These are phyloP conservation scores for Cruciata laevipes DNA, from an alignment of 257 asterid species.

Conservation along the genomic window DNA sequence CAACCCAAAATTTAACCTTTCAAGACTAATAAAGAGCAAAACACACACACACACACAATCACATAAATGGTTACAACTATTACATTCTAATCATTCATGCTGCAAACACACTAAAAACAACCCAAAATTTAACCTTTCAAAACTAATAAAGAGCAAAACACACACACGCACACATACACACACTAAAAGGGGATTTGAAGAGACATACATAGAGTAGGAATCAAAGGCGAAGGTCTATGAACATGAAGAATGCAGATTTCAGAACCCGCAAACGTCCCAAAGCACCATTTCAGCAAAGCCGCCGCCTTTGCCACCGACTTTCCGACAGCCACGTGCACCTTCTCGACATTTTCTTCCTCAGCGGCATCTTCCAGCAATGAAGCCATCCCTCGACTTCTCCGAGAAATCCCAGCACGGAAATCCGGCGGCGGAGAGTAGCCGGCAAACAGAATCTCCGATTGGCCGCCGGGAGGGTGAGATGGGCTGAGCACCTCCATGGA, in stretches of 20 bases:
- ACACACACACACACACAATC: neutral
- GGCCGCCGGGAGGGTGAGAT: slow-evolving; percentile 16
- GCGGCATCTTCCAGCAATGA: slow-evolving; percentile 22
- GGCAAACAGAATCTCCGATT: slow-evolving; percentile 12
- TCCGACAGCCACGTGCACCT: slow-evolving; percentile 69
- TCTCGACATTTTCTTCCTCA: slow-evolving; percentile 28
- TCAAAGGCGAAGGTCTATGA: slow-evolving; percentile 64
- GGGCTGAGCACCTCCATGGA: slow-evolving; percentile 32
- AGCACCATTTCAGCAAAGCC: slow-evolving; percentile 60
- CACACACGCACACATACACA: too few relatives aligned
- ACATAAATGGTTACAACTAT: neutral
- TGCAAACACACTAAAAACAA: neutral
- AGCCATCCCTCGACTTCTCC: slow-evolving; percentile 13
- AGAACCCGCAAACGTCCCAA: slow-evolving; percentile 33
- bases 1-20: too few relatives aligned
- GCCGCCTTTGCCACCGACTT: slow-evolving; percentile 48
- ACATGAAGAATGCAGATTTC: slow-evolving; percentile 70
- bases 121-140: neutral
- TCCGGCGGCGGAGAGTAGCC: slow-evolving; percentile 20
- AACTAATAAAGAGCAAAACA: neutral
- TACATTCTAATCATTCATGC: neutral
- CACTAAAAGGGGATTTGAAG: neutral
- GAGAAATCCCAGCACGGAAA: slow-evolving; percentile 18
- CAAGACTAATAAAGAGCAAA: too few relatives aligned
- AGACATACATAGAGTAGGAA: slow-evolving; percentile 70